Evolutionary conservation across 2,329 filamentous ascomycete species (phyloP).

Genomic region (Sphaerostilbella broomeana): DNA sequence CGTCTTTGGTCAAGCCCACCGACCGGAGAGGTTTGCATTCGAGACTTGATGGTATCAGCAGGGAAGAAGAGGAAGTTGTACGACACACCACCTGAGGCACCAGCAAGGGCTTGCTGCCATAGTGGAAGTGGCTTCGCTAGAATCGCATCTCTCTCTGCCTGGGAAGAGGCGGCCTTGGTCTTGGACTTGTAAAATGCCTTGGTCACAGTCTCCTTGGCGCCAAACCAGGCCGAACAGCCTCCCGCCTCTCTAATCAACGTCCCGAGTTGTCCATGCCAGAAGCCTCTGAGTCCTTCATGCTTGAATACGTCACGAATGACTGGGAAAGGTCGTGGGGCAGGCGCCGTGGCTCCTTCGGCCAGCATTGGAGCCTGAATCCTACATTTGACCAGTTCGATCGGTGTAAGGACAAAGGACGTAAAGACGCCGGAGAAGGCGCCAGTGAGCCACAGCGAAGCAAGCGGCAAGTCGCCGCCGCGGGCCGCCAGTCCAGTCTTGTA

Average conservation of each 20-base stretch:
- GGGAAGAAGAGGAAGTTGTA: conserved; percentile 99
- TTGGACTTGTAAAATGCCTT: conserved; percentile 60
- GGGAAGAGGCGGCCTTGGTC: conserved; percentile 33
- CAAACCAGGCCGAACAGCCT: conserved; percentile 92
- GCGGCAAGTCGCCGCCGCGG: conserved; percentile 56
- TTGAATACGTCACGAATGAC: conserved; percentile 76
- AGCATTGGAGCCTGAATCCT: conserved; percentile 77
- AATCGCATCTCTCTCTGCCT: conserved; percentile 35
- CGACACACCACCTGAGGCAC: conserved; percentile 79
- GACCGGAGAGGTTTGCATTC: conserved; percentile 85
- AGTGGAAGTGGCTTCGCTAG: conserved; percentile 57
- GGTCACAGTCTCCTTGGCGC: conserved; percentile 75
- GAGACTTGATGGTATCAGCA: conserved; percentile 93
- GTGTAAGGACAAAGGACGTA: conserved; percentile 85
- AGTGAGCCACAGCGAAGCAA: conserved; percentile 69
- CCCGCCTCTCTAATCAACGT: conserved; percentile 92
- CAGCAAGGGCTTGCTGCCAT: conserved; percentile 81
- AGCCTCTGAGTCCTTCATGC: conserved; percentile 74
- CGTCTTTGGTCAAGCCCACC: conserved; percentile 47
- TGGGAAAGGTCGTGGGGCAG: conserved; percentile 55
- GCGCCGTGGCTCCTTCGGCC: conserved; percentile 34
- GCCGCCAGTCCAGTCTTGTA: conserved; percentile 46
- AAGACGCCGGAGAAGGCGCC: conserved; percentile 84
- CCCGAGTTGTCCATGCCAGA: conserved; percentile 92
- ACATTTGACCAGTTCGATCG: conserved; percentile 96